Conservation (phyloP, 1,139 yeast species). For the Lodderomyces metapsilosis region DNA sequence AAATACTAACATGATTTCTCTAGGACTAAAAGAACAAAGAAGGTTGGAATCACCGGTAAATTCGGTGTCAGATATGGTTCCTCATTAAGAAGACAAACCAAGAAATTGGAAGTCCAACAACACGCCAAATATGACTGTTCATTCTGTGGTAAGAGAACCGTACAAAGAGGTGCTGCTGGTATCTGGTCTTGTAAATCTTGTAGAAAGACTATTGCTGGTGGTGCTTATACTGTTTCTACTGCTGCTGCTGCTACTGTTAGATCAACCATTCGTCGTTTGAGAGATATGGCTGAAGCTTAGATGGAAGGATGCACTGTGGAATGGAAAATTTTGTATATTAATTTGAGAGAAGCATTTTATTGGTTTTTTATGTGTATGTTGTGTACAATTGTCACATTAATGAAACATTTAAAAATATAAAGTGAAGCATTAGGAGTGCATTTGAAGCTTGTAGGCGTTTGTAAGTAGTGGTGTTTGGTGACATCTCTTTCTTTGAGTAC, state of each 20-base stretch:
- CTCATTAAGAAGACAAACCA: slow-evolving; percentile 99
- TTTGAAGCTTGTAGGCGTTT: not conserved
- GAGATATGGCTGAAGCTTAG: slow-evolving; percentile 99
- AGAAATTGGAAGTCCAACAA: slow-evolving; percentile 98
- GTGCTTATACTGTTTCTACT: slow-evolving; percentile 99
- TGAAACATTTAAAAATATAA: slow-evolving; percentile 3
- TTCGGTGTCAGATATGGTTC: slow-evolving; percentile 99
- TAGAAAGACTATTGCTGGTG: slow-evolving; percentile 98
- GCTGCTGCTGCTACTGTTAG: slow-evolving; percentile 99
- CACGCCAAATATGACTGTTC: slow-evolving; percentile 99
- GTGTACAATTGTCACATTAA: slow-evolving; percentile 1
- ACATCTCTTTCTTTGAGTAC: too few relatives aligned
- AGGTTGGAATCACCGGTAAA: slow-evolving; percentile 99
- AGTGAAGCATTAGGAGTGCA: not conserved
- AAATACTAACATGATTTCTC: slow-evolving; percentile 37
- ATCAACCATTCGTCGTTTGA: slow-evolving; percentile 99
- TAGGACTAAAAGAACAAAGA: slow-evolving; percentile 99
- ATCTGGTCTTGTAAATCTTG: slow-evolving; percentile 98
- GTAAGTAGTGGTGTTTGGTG: not conserved
- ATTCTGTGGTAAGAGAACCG: slow-evolving; percentile 99
- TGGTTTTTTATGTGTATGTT: not conserved
- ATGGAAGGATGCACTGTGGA: too few relatives aligned
- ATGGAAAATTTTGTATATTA: not conserved
- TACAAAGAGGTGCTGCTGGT: slow-evolving; percentile 98
- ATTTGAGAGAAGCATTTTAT: not conserved